Conservation (phyloP, 805 yeast species). For the Candida tammaniensis region DNA sequence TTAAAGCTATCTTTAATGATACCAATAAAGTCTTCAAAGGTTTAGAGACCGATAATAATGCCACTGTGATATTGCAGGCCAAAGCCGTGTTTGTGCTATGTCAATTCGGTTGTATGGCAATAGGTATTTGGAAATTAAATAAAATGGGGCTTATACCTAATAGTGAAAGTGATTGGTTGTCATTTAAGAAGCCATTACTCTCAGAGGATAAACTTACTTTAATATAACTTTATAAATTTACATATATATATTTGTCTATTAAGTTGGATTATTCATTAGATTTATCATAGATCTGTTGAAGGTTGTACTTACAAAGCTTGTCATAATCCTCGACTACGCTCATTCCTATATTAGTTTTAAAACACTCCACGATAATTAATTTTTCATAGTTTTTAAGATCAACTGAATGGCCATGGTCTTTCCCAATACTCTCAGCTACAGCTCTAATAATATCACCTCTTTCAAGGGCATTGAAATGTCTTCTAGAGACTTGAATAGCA, state of each 20-base stretch:
- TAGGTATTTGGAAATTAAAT: conserved; percentile 83
- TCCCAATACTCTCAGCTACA: conserved; percentile 71
- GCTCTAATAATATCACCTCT: conserved; percentile 71
- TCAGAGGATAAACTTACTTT: background rate
- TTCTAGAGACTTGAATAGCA: conserved; percentile 75
- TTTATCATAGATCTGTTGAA: conserved; percentile 74
- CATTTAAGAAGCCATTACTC: conserved; percentile 59
- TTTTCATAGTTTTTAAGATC: conserved; percentile 79
- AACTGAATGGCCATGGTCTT: conserved; percentile 68
- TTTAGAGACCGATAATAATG: conserved; percentile 38
- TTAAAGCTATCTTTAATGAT: conserved; percentile 62
- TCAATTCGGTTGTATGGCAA: conserved; percentile 54
- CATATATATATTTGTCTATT: background rate
- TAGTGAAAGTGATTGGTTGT: conserved; percentile 84
- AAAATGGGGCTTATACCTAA: conserved; percentile 91
- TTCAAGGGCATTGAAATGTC: conserved; percentile 74
- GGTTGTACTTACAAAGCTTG: conserved; percentile 63
- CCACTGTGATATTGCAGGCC: conserved; percentile 25
- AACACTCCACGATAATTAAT: conserved; percentile 81
- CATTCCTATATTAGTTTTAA: conserved; percentile 84
- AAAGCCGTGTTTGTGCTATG: conserved; percentile 31
- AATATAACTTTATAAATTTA: background rate
- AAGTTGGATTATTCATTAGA: conserved; percentile 1
- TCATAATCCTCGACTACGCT: conserved; percentile 72
- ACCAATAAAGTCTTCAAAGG: conserved; percentile 55